phyloP scores from a whole-genome alignment of 345 rosid species.

The Acer campestre region DNA sequence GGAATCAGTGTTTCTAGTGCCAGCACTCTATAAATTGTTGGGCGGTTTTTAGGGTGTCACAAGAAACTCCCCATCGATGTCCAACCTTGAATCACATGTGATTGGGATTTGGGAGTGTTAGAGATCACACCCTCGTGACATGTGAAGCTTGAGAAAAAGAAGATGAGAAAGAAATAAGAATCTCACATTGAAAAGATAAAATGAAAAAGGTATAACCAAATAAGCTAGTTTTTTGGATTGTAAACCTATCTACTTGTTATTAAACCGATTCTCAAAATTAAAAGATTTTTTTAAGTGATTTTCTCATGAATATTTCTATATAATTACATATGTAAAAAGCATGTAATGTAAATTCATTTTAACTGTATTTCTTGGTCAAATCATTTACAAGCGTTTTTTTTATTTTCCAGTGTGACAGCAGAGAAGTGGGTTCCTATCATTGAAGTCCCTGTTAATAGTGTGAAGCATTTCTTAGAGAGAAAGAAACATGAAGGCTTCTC shows the following conservation, averaged over 20 bases:
- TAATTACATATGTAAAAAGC: not conserved
- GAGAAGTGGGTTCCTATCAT: constrained; percentile 95
- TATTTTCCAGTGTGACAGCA: constrained; percentile 76
- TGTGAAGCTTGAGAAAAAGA: no score
- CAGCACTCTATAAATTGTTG: no score
- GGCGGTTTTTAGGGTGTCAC: no score
- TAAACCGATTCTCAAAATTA: not conserved
- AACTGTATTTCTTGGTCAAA: not conserved
- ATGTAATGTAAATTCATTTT: not conserved
- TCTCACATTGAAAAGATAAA: not conserved
- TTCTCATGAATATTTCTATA: not conserved
- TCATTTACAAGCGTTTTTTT: constrained; percentile 10
- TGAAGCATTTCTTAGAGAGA: constrained; percentile 74
- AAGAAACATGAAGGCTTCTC: constrained; percentile 91
- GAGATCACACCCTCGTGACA: no score
- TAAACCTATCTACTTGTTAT: not conserved
- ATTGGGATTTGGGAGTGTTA: no score
- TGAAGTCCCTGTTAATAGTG: constrained; percentile 82
- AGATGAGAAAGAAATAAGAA: not conserved
- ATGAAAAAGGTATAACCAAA: not conserved
- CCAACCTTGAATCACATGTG: no score
- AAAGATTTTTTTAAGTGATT: not conserved
- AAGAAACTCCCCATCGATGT: no score
- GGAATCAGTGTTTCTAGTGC: no score
- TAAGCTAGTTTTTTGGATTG: not conserved